phyloP scores from a whole-genome alignment of 2,329 filamentous ascomycete species.

The Sclerotinia minor region DNA sequence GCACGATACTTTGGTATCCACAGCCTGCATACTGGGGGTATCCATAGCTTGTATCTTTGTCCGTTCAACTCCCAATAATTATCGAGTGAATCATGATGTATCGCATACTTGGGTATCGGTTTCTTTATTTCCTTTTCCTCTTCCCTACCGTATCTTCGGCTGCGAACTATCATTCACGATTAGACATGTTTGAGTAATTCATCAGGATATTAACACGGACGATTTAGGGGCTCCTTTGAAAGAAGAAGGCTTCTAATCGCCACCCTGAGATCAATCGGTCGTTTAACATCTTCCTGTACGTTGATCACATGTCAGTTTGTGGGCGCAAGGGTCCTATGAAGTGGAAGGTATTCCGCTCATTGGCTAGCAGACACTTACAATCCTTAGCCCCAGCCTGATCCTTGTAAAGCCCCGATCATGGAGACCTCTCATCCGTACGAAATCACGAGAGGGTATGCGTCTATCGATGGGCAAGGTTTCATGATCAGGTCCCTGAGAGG shows the following conservation, averaged over 20 bases:
- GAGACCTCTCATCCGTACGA: neutral
- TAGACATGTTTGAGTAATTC: neutral
- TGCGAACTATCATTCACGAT: neutral
- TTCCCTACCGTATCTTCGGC: neutral
- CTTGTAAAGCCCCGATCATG: neutral
- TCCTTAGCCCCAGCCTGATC: too few species aligned
- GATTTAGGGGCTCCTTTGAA: neutral
- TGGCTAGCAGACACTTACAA: neutral
- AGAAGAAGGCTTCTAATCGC: too few species aligned
- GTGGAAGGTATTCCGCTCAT: neutral
- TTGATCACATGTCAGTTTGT: neutral
- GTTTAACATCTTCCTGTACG: neutral
- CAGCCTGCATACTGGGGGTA: neutral
- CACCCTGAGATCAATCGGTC: neutral
- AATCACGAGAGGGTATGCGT: neutral
- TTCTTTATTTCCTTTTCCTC: neutral
- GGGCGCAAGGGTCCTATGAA: neutral
- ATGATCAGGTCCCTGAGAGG: neutral
- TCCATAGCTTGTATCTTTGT: neutral
- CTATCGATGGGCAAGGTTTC: neutral
- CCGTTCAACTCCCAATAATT: neutral
- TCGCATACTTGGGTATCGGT: neutral
- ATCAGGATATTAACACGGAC: neutral
- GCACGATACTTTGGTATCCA: neutral
- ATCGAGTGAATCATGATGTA: neutral